Evolutionary conservation across 495 filamentous ascomycete genomes (phyloP).

Genomic region (Aspergillus sclerotiicarbonarius): DNA sequence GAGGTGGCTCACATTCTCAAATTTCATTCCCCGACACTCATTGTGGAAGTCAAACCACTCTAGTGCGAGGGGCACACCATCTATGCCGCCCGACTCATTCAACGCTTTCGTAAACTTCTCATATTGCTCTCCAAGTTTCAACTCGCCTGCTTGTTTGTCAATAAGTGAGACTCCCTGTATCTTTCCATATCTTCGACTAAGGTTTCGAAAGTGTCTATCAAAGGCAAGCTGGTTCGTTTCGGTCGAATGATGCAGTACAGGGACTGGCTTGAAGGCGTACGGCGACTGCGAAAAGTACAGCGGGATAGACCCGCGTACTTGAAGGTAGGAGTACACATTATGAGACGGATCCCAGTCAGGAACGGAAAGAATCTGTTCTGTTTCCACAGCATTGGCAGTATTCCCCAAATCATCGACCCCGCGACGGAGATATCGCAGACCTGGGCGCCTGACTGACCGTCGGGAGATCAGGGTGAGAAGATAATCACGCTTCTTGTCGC

Average conservation of each 20-base stretch:
- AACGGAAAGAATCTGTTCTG: slow-evolving; percentile 83
- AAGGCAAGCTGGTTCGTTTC: slow-evolving; percentile 77
- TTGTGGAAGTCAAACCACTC: slow-evolving; percentile 97
- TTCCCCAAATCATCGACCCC: slow-evolving; percentile 86
- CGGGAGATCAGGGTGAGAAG: slow-evolving; percentile 85
- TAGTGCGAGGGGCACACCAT: slow-evolving; percentile 58
- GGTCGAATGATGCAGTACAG: slow-evolving; percentile 72
- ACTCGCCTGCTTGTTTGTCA: slow-evolving; percentile 79
- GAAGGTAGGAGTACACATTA: slow-evolving; percentile 77
- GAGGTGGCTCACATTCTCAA: slow-evolving; percentile 83
- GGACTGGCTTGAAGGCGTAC: slow-evolving; percentile 86
- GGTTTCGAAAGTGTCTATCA: slow-evolving; percentile 68
- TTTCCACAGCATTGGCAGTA: slow-evolving; percentile 88
- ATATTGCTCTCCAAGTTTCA: slow-evolving; percentile 73
- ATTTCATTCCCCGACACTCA: slow-evolving; percentile 91
- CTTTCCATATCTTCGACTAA: slow-evolving; percentile 66
- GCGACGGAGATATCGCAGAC: slow-evolving; percentile 85
- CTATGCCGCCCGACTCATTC: slow-evolving; percentile 58
- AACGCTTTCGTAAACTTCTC: slow-evolving; percentile 60
- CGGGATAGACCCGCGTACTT: slow-evolving; percentile 84
- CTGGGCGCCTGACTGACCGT: slow-evolving; percentile 77
- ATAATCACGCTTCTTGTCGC: slow-evolving; percentile 46
- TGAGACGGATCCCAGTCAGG: slow-evolving; percentile 57
- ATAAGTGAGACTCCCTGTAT: slow-evolving; percentile 81
- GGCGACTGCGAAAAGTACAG: slow-evolving; percentile 91